Conservation (phyloP, 2,329 filamentous ascomycete species). For the Xylariaceae sp. region DNA sequence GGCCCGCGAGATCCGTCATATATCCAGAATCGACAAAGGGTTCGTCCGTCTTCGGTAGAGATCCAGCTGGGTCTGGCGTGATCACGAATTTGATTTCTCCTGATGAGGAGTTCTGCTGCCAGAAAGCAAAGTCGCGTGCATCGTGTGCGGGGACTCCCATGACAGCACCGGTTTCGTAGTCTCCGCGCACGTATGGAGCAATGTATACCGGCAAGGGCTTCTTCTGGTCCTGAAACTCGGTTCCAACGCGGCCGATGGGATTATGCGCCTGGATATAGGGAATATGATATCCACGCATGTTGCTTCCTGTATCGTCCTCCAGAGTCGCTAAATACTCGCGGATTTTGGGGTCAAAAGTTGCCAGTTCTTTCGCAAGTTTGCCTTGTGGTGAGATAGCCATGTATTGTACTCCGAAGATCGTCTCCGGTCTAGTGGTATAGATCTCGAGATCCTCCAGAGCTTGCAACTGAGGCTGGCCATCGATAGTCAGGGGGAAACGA, state of each 20-base stretch:
- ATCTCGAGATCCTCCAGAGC: conserved; percentile 51
- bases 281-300: conserved; percentile 64
- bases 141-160: conserved; percentile 93
- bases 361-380: conserved; percentile 58
- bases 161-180: conserved; percentile 81
- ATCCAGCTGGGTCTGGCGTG: conserved; percentile 44
- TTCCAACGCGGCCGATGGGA: conserved; percentile 55
- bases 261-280: conserved; percentile 57
- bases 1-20: conserved; percentile 61
- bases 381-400: conserved; percentile 71
- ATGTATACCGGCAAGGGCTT: conserved; percentile 68
- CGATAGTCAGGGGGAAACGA: conserved; percentile 56
- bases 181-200: conserved; percentile 77
- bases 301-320: conserved; percentile 48
- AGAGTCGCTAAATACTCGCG: conserved; percentile 64
- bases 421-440: conserved; percentile 82
- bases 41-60: conserved; percentile 40
- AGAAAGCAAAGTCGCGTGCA: conserved; percentile 71
- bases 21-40: conserved; percentile 62
- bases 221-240: conserved; percentile 46
- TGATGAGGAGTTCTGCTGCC: conserved; percentile 61
- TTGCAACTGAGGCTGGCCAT: conserved; percentile 18
- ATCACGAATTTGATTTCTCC: conserved; percentile 61
- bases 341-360: conserved; percentile 55
- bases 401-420: conserved; percentile 82